A percentile compares a stretch with the other conserved stretches of the same genome.
These are phyloP conservation scores for Neurospora sublineolata DNA, from an alignment of 495 filamentous ascomycete genomes.

Conservation along the genomic window DNA sequence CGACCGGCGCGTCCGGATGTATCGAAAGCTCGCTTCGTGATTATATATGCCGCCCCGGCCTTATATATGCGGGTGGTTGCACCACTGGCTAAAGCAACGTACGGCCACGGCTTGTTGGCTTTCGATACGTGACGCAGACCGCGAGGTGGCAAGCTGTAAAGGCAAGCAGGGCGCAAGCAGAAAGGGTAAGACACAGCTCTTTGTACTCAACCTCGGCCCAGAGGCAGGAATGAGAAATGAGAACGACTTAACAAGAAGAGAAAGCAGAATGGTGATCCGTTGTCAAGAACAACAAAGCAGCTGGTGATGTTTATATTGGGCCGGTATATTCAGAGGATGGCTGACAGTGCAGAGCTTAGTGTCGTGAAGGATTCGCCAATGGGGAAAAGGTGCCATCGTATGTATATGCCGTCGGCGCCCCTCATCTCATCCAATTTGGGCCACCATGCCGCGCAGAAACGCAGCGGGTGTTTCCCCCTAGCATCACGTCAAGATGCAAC, in stretches of 20 bases:
- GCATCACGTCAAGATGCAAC: not conserved
- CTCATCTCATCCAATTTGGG: not conserved
- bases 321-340: not conserved
- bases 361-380: not conserved
- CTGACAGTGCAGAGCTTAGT: not conserved
- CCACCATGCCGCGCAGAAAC: not conserved
- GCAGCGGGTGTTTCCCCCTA: not conserved
- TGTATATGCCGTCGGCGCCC: not conserved
- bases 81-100: not conserved
- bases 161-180: not conserved
- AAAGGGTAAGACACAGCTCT: not conserved
- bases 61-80: not conserved
- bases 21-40: not conserved
- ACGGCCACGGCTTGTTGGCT: not conserved
- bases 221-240: not conserved
- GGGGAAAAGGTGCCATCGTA: not conserved
- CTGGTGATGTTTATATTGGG: not conserved
- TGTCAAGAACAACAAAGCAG: not conserved
- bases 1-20: not conserved
- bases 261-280: not conserved
- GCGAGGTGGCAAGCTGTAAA: not conserved
- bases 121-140: not conserved
- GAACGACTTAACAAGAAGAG: not conserved
- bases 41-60: not conserved
- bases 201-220: not conserved